Evolutionary conservation across 495 filamentous ascomycete genomes (phyloP).

Genomic region (Aspergillus olivimuriae): DNA sequence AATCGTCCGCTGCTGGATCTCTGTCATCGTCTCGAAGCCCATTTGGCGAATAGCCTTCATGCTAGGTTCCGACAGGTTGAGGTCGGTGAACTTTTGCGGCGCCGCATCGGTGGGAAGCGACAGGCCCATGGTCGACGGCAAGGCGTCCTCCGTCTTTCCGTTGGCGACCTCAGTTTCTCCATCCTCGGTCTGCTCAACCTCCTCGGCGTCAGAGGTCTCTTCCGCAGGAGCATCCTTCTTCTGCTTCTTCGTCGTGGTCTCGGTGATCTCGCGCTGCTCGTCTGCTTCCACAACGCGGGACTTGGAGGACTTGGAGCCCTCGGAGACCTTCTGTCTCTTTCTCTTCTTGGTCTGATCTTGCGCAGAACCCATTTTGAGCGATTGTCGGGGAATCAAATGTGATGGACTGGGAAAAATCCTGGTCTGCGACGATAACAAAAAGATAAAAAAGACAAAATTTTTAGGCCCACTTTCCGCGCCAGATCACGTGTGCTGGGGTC

Average conservation of each 20-base stretch:
- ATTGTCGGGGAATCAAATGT: not conserved
- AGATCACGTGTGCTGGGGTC: too few species aligned
- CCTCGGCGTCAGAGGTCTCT: conserved; percentile 18
- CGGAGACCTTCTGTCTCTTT: not conserved
- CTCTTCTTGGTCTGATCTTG: not conserved
- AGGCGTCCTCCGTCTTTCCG: conserved; percentile 3
- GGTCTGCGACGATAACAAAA: not conserved
- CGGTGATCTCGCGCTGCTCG: conserved; percentile 22
- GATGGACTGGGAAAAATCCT: not conserved
- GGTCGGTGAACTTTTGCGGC: conserved; percentile 64
- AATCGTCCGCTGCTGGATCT: conserved; percentile 85
- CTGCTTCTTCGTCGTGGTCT: conserved; percentile 30
- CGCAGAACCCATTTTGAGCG: not conserved
- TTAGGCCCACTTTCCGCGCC: too few species aligned
- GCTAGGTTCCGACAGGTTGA: conserved; percentile 81
- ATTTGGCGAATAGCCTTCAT: conserved; percentile 84
- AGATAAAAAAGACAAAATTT: too few species aligned
- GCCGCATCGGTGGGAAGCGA: conserved; percentile 23
- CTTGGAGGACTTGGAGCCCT: conserved; percentile 13
- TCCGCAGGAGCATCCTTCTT: conserved; percentile 25
- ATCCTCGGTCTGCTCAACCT: conserved; percentile 17
- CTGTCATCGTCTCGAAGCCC: conserved; percentile 92
- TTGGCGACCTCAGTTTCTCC: conserved; percentile 16
- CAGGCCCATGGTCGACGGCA: conserved; percentile 18
- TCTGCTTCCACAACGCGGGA: conserved; percentile 22